phyloP scores from a whole-genome alignment of 352 stramenopile species.

The Phytophthora boehmeriae region DNA sequence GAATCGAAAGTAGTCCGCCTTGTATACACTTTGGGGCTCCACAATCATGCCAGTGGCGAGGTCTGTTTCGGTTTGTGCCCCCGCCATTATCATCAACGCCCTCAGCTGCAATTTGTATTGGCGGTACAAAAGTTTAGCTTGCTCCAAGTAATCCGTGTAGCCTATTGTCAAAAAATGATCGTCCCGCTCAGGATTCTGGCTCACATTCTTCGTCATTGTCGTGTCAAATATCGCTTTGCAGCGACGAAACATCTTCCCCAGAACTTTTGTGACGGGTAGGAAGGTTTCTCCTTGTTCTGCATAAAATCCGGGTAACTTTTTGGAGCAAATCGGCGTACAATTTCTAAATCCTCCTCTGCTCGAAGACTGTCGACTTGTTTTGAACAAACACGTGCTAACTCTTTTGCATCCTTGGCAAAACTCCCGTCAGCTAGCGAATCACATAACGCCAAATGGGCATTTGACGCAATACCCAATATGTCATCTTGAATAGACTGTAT shows the following conservation, averaged over 20 bases:
- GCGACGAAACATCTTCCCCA: constrained; percentile 79
- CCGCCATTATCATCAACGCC: constrained; percentile 66
- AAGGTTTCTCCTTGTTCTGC: constrained; percentile 67
- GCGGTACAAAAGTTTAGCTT: constrained; percentile 54
- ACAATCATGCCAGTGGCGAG: constrained; percentile 80
- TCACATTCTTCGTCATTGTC: constrained; percentile 40
- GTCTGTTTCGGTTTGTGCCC: constrained; percentile 65
- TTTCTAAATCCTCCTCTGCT: constrained; percentile 57
- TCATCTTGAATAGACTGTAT: constrained; percentile 74
- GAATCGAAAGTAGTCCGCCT: constrained; percentile 81
- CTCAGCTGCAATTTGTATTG: constrained; percentile 67
- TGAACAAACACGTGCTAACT: constrained; percentile 71
- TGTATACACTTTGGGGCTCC: constrained; percentile 58
- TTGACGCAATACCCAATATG: constrained; percentile 78
- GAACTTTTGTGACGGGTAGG: constrained; percentile 73
- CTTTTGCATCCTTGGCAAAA: constrained; percentile 51
- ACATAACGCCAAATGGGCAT: constrained; percentile 75
- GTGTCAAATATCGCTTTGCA: constrained; percentile 56
- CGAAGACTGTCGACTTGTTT: constrained; percentile 74
- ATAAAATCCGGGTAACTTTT: constrained; percentile 84
- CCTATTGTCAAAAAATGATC: constrained; percentile 55
- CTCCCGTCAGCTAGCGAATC: constrained; percentile 53
- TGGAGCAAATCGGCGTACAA: constrained; percentile 55
- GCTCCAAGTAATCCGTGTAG: constrained; percentile 51
- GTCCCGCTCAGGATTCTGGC: constrained; percentile 49